phyloP scores from a whole-genome alignment of 2,329 filamentous ascomycete genomes.

The Diaporthe sp. region DNA sequence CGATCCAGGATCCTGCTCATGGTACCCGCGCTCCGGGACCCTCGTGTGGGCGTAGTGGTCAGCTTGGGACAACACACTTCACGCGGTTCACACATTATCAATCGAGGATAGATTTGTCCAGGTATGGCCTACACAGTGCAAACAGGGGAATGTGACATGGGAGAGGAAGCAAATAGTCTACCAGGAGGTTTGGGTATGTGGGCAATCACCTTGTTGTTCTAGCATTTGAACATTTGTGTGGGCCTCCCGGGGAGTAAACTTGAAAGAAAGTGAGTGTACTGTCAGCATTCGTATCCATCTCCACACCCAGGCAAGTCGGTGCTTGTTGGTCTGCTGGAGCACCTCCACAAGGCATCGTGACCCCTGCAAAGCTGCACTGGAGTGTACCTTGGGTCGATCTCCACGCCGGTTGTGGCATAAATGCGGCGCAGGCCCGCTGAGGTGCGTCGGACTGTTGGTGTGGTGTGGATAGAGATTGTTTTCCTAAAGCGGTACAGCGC shows the following conservation, averaged over 20 bases:
- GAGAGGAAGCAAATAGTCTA: no score
- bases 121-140: no score
- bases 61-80: not conserved
- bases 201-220: no score
- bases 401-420: not conserved
- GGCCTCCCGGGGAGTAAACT: no score
- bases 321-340: not conserved
- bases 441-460: not conserved
- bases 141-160: no score
- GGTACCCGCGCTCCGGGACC: not conserved
- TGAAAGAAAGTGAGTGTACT: not conserved
- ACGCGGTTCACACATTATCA: no score
- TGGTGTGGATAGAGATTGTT: conserved; percentile 15
- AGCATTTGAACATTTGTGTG: not conserved
- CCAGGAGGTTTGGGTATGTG: no score
- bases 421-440: conserved; percentile 9
- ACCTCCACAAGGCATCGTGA: not conserved
- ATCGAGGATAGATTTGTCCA: no score
- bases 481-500: conserved; percentile 21
- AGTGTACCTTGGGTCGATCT: not conserved
- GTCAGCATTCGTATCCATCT: not conserved
- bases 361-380: not conserved
- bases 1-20: not conserved
- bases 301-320: not conserved
- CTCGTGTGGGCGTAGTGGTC: not conserved